Percentiles rank a stretch among this genome's conserved stretches.
Conservation (phyloP, 2,329 filamentous ascomycete species). For the Colletotrichum liaoningense region DNA sequence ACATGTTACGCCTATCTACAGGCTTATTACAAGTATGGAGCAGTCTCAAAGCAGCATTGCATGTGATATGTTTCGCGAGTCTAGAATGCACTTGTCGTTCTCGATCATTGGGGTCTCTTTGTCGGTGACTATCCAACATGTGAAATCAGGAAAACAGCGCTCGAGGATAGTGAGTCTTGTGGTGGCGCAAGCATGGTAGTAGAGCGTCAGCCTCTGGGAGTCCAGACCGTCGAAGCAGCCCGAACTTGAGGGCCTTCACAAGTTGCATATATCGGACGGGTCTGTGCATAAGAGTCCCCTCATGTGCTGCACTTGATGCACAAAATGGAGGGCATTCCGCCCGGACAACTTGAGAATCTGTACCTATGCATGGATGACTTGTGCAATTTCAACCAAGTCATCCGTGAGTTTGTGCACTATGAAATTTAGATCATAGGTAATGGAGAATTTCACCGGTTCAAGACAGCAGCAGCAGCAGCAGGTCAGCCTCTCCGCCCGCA, state of each 20-base stretch:
- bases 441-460: too few relatives aligned
- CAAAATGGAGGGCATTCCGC: not conserved
- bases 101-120: not conserved
- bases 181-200: not conserved
- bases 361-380: not conserved
- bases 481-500: not conserved
- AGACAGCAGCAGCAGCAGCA: not conserved
- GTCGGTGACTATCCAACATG: not conserved
- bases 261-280: not conserved
- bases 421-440: not conserved
- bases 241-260: not conserved
- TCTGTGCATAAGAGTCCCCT: not conserved
- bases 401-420: not conserved
- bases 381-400: not conserved
- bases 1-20: not conserved
- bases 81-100: not conserved
- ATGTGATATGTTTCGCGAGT: not conserved
- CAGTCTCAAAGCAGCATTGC: not conserved
- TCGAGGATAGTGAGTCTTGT: not conserved
- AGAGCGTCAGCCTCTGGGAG: not conserved
- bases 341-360: not conserved
- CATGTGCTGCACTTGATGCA: not conserved
- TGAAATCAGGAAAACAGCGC: constrained; percentile 1
- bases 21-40: not conserved
- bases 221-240: not conserved